Percentiles rank a stretch among this genome's conserved stretches.
Evolutionary conservation across 805 yeast genomes (phyloP).

Genomic region (Saccharomycopsis vini): DNA sequence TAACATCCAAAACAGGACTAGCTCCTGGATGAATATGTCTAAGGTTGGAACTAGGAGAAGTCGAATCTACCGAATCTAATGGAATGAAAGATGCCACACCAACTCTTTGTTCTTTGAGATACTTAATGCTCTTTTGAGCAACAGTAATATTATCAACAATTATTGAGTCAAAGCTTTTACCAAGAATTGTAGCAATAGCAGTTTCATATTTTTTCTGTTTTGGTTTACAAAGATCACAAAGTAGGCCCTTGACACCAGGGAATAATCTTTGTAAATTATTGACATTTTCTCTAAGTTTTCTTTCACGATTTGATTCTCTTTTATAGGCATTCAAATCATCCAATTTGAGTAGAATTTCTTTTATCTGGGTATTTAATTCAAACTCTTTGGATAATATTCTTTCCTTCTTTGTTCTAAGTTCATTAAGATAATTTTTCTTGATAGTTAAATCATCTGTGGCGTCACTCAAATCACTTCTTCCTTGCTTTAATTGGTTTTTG

Average conservation of each 20-base stretch:
- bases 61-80: constrained; percentile 60
- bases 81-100: constrained; percentile 89
- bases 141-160: constrained; percentile 65
- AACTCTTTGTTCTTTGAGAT: constrained; percentile 72
- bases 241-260: constrained; percentile 79
- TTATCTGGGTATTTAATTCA: constrained; percentile 54
- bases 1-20: constrained; percentile 64
- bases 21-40: constrained; percentile 46
- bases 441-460: constrained; percentile 30
- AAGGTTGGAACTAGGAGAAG: constrained; percentile 42
- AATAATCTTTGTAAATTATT: constrained; percentile 58
- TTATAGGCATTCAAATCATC: constrained; percentile 69
- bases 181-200: constrained; percentile 72
- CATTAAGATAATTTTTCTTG: constrained; percentile 35
- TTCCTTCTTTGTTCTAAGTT: constrained; percentile 31
- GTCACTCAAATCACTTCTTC: constrained; percentile 4
- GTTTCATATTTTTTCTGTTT: constrained; percentile 58
- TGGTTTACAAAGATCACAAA: constrained; percentile 74
- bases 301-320: constrained; percentile 67
- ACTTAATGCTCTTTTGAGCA: constrained; percentile 70
- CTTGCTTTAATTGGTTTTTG: constrained; percentile 31
- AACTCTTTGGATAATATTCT: constrained; percentile 39
- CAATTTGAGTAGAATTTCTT: constrained; percentile 48
- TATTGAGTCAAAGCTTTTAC: constrained; percentile 71
- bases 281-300: constrained; percentile 63